Evolutionary conservation across 306 rosid species (phyloP), one percentile per base, ranked within the genome.

Genomic region (Vigna nakashimae): DNA sequence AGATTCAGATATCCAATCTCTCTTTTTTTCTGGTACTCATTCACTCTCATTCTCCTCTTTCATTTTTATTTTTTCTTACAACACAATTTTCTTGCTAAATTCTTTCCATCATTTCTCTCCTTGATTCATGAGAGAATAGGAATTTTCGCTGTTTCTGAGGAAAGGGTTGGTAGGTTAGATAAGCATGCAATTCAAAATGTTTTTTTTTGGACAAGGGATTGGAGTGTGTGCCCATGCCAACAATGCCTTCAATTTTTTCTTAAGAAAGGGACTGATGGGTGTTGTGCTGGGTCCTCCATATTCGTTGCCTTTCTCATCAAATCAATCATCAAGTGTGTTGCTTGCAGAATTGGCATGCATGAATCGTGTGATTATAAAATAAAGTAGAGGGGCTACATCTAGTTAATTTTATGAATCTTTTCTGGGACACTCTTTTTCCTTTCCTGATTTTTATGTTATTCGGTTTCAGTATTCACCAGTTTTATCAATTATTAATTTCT

Each of bases 1-100:
- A 64, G 77, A 70, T 79, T 79, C 51, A 26, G 17, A 48, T 76
- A 48, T 5, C 11, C 53, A 38, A 50, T 22, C 20, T 10, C 30
- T 80, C 69, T 81, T 49, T 4, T 30, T 30, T 40, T 75, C 43
- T 73, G 85, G 85, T 82, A 82, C 51, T 70, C 85, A 18, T 1
- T 34, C 34, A 34, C 12, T 55, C 55, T 71, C 79, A 26, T 51
- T 60, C 57, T 30, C 6, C 15, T 6, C 2, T 30, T 30, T 30
- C 34, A 30, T 30, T 0, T 30, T 30, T 30, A 3, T 30, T 4
- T 30, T 2, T 14, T 11, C n/a, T 42, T 17, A 46, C 53, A 2
- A 58, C 26, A 1, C 13, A 18, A 26, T 4, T 24, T 26, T 7
- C 13, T 12, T 0, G 0, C 20, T 0, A 14, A 24, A 24, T 43